Base-by-base conservation (phyloP, 202 grass and related monocot species). In the Schoenoplectus tabernaemontani region DNA sequence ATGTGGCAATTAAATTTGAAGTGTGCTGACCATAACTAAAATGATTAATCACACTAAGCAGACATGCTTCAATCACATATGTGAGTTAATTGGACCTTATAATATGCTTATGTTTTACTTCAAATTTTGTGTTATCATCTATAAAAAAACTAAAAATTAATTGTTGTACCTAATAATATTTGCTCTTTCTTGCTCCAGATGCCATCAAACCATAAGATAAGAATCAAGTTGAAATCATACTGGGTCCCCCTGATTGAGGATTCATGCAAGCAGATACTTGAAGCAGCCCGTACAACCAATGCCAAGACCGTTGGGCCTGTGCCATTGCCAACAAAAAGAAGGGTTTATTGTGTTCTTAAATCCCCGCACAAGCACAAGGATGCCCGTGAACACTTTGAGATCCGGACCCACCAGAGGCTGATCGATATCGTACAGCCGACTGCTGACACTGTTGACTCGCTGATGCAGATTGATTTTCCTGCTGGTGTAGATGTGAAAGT, bases 351-450 rank as follows among this genome's bases (percentile, higher is more conserved):
- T 99, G 96, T 99, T 67, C 91, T 99, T 36, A 89, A 92, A 28
- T 99, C 96, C 20, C 96, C 96, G 36, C 92, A 95, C 2, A 92
- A 95, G 65, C 91, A 99, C 80, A 99, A 99, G 81, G 96, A 99
- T 59, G 87, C 96, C 23, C 84, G 96, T 51, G 93, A 95, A 66
- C 96, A 99, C 56, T 99, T 99, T 0, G 96, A 99, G 90, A 99
- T 99, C 79, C 83, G 96, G 39, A 99, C 96, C 0, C 96, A 93
- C 64, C 89, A 91, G 57, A 85, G 96, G 59, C 23, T 99, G 51
- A 96, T 99, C 26, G 96, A 99, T 74, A 96, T 99, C 80, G 86
- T 96, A 78, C 87, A 99, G 80, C 96, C 96, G 4, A 99, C 92
- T 64, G 91, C 91, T 28, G 91, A 99, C 69, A 99, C 96, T 43